Evolutionary conservation across 805 yeast species (phyloP).

Genomic region (Pichia rugopelliculosa): DNA sequence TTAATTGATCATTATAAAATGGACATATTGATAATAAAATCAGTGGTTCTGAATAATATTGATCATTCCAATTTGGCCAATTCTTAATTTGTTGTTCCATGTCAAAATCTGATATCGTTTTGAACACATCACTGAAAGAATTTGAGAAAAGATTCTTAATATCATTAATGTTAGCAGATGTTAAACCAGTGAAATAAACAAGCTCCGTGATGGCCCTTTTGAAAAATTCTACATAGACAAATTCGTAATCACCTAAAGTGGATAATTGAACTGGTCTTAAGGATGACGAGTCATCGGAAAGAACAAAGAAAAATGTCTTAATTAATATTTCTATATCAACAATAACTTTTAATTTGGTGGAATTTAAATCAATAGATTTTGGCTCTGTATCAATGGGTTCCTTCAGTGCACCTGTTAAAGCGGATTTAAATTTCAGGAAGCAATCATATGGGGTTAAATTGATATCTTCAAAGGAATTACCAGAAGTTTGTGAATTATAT

Average conservation of each 20-base stretch:
- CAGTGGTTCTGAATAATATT: slow-evolving; percentile 20
- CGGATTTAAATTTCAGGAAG: slow-evolving; percentile 51
- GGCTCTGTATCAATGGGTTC: slow-evolving; percentile 36
- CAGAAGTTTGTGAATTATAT: slow-evolving; percentile 20
- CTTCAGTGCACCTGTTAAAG: slow-evolving; percentile 59
- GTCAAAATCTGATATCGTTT: slow-evolving; percentile 22
- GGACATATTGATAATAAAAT: slow-evolving; percentile 42
- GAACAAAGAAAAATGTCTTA: slow-evolving; percentile 38
- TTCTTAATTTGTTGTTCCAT: slow-evolving; percentile 14
- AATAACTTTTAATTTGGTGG: slow-evolving; percentile 37
- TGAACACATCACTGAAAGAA: slow-evolving; percentile 19
- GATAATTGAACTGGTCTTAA: slow-evolving; percentile 24
- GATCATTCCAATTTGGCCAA: slow-evolving; percentile 21
- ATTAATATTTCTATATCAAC: slow-evolving; percentile 49
- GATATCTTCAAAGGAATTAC: slow-evolving; percentile 7
- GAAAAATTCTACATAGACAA: slow-evolving; percentile 40
- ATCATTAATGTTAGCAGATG: slow-evolving; percentile 18
- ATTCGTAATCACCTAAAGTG: slow-evolving; percentile 20
- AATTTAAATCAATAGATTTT: slow-evolving; percentile 49
- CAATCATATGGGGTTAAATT: slow-evolving; percentile 40
- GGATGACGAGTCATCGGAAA: slow-evolving; percentile 21
- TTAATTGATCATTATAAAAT: slow-evolving; percentile 40
- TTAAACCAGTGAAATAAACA: slow-evolving; percentile 33
- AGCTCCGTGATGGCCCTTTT: slow-evolving; percentile 49
- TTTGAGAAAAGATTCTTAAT: slow-evolving; percentile 11